Evolutionary conservation across 192 early-diverging fungal genomes (phyloP).

Genomic region (Linnemannia elongata): DNA sequence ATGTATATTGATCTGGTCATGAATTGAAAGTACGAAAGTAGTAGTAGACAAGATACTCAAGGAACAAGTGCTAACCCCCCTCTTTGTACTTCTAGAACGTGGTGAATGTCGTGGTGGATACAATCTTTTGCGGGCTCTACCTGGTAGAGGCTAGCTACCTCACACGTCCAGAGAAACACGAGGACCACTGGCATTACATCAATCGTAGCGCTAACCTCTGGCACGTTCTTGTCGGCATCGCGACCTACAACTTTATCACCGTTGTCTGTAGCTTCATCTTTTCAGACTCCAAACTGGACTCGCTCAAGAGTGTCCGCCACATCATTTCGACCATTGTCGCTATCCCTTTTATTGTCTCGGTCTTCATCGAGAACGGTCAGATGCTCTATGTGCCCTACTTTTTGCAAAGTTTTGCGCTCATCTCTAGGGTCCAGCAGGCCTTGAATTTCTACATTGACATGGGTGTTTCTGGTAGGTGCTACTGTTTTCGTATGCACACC

Average conservation of each 20-base stretch:
- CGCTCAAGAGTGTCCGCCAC: conserved; percentile 40
- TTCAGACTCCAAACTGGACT: conserved; percentile 36
- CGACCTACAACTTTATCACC: conserved; percentile 39
- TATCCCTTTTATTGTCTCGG: conserved; percentile 67
- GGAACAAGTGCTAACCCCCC: background rate
- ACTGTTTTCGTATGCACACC: too few species aligned
- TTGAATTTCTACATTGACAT: conserved; percentile 68
- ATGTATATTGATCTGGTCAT: background rate
- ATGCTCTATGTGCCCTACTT: conserved; percentile 78
- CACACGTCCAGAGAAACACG: conserved; percentile 35
- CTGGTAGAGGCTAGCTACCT: conserved; percentile 46
- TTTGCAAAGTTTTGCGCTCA: conserved; percentile 67
- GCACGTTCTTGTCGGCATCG: conserved; percentile 40
- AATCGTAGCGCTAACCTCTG: conserved; percentile 30
- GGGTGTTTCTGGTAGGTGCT: conserved; percentile 59
- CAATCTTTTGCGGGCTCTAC: conserved; percentile 32
- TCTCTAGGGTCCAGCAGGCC: conserved; percentile 67
- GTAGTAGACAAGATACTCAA: background rate
- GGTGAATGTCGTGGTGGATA: conserved; percentile 41
- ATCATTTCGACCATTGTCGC: conserved; percentile 57
- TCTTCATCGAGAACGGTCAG: conserved; percentile 59
- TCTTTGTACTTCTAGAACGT: conserved; percentile 27
- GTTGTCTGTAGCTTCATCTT: conserved; percentile 36
- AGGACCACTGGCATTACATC: conserved; percentile 41
- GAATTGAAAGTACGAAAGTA: background rate